Percentiles rank a stretch among this genome's conserved stretches.
phyloP scores from a whole-genome alignment of 495 filamentous ascomycete species.

The Aspergillus mulundensis region DNA sequence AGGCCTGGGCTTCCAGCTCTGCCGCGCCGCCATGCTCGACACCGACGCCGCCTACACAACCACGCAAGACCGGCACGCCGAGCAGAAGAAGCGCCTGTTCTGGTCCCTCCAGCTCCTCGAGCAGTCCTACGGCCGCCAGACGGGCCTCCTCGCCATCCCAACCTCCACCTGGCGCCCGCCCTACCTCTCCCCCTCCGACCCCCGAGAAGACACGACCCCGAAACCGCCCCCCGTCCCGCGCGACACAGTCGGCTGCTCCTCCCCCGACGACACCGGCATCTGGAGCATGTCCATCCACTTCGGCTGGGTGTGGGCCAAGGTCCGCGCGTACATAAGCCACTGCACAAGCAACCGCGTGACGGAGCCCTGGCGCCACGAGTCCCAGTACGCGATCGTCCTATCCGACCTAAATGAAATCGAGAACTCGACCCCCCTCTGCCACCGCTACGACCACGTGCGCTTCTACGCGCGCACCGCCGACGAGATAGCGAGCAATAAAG shows the following conservation, averaged over 20 bases:
- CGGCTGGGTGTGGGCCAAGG: conserved; percentile 44
- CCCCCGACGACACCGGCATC: conserved; percentile 33
- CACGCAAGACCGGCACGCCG: conserved; percentile 24
- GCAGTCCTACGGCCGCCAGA: conserved; percentile 40
- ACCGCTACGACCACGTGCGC: conserved; percentile 45
- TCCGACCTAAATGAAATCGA: conserved; percentile 44
- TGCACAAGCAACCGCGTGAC: conserved; percentile 39
- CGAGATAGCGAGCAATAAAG: conserved; percentile 31
- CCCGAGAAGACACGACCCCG: conserved; percentile 13
- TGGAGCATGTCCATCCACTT: conserved; percentile 42
- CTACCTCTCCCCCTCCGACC: conserved; percentile 20
- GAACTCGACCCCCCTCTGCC: conserved; percentile 41
- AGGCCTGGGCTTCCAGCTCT: conserved; percentile 40
- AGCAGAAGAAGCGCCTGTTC: conserved; percentile 42
- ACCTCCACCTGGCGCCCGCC: conserved; percentile 31
- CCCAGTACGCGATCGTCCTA: conserved; percentile 40
- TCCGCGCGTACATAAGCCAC: conserved; percentile 37
- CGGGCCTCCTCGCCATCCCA: conserved; percentile 34
- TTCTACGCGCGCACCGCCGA: conserved; percentile 41
- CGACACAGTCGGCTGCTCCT: conserved; percentile 32
- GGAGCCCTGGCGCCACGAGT: conserved; percentile 46
- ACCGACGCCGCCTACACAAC: conserved; percentile 29
- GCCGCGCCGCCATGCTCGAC: conserved; percentile 42
- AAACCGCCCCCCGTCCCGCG: conserved; percentile 34
- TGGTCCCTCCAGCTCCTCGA: conserved; percentile 44